Evolutionary conservation across 192 early-diverging fungal species (phyloP).

Genomic region (Linnemannia schmuckeri): DNA sequence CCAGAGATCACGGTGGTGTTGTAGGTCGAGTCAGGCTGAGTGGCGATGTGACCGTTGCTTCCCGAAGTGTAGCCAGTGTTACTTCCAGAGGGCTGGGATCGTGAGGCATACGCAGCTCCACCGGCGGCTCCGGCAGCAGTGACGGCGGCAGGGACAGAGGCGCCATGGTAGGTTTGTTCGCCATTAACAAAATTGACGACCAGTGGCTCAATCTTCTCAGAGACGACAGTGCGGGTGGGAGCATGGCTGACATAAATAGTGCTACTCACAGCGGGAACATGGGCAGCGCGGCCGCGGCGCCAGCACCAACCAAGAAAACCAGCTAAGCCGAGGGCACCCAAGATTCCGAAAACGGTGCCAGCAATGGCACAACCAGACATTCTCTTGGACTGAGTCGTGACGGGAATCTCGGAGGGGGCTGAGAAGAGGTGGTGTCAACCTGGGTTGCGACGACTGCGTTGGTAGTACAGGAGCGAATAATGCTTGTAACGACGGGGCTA

Average conservation of each 20-base stretch:
- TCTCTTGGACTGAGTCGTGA: neutral
- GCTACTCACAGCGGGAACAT: neutral
- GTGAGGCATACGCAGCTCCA: neutral
- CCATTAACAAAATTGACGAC: slow-evolving; percentile 25
- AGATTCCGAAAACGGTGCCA: slow-evolving; percentile 29
- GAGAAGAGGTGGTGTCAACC: neutral
- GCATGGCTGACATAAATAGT: slow-evolving; percentile 14
- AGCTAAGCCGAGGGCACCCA: slow-evolving; percentile 12
- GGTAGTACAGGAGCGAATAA: neutral
- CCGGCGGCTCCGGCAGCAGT: neutral
- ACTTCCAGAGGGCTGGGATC: neutral
- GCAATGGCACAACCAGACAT: slow-evolving; percentile 32
- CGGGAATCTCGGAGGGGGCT: neutral
- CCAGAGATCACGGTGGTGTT: no score
- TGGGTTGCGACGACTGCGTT: neutral
- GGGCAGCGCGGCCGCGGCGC: slow-evolving; percentile 16
- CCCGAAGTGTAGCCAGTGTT: neutral
- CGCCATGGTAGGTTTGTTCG: slow-evolving; percentile 2
- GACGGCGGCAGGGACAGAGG: neutral
- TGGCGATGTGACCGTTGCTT: neutral
- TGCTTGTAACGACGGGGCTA: neutral
- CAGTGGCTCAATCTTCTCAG: slow-evolving; percentile 45
- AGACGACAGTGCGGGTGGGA: slow-evolving; percentile 13
- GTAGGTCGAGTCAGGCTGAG: neutral
- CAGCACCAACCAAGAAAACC: slow-evolving; percentile 30